These are phyloP conservation scores for Thelonectria olida DNA, from an alignment of 2,329 filamentous ascomycete species.

Conservation along the genomic window DNA sequence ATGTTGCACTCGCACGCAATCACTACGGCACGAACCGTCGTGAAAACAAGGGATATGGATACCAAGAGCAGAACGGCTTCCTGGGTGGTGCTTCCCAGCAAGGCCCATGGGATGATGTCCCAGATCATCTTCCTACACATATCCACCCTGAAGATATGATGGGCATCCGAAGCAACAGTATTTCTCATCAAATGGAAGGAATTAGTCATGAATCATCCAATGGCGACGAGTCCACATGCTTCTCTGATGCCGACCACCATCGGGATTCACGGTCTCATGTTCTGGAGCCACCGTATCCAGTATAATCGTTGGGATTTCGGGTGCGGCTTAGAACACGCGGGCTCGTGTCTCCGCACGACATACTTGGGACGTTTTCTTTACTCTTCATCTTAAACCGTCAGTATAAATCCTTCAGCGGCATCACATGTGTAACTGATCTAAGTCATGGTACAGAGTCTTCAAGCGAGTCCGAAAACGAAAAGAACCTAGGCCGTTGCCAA, in stretches of 20 bases:
- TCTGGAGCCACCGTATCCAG: background rate
- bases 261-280: background rate
- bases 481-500: too few species aligned
- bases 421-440: too few species aligned
- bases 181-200: background rate
- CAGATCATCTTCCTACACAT: background rate
- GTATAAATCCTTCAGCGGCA: too few species aligned
- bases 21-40: background rate
- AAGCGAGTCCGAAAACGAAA: too few species aligned
- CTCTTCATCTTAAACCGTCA: too few species aligned
- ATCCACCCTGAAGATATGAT: background rate
- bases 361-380: too few species aligned
- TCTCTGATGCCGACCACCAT: background rate
- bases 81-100: background rate
- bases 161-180: background rate
- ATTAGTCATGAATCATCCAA: background rate
- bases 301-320: too few species aligned
- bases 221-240: background rate
- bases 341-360: too few species aligned
- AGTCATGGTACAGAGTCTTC: too few species aligned
- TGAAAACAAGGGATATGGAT: background rate
- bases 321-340: too few species aligned
- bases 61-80: background rate
- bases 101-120: background rate
- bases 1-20: background rate